Evolutionary conservation across 495 filamentous ascomycete species (phyloP).

Genomic region (Cladorrhinum samala): DNA sequence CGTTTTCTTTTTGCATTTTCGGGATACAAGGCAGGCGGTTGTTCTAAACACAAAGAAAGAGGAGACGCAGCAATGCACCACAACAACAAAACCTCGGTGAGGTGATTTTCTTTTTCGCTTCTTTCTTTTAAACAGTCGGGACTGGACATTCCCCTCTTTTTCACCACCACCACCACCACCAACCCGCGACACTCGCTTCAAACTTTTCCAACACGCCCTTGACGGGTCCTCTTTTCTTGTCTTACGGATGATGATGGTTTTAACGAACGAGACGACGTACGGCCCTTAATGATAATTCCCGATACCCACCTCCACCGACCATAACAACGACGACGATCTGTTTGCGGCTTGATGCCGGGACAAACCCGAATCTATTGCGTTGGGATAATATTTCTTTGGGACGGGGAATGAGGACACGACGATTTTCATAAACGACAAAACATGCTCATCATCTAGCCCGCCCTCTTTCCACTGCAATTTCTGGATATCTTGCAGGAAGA

Average conservation of each 20-base stretch:
- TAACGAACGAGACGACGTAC: constrained; percentile 8
- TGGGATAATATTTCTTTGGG: constrained; percentile 1
- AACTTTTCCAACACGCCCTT: not conserved
- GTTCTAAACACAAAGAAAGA: constrained; percentile 32
- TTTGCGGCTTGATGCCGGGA: too few species aligned
- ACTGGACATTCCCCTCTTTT: constrained; percentile 7
- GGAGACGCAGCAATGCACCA: constrained; percentile 49
- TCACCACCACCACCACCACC: not conserved
- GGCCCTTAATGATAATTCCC: constrained; percentile 36
- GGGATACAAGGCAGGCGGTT: constrained; percentile 32
- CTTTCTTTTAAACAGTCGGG: constrained; percentile 9
- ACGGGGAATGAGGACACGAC: constrained; percentile 20
- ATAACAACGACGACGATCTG: constrained; percentile 19
- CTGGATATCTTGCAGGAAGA: constrained; percentile 8
- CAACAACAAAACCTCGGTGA: constrained; percentile 35
- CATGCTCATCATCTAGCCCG: constrained; percentile 27
- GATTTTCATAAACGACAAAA: constrained; percentile 11
- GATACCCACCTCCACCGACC: constrained; percentile 22
- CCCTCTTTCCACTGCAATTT: too few species aligned
- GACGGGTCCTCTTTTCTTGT: constrained; percentile 29
- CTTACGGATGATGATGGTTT: constrained; percentile 37
- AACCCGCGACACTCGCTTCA: not conserved
- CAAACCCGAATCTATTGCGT: constrained; percentile 11
- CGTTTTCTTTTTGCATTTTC: constrained; percentile 43
- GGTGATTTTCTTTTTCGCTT: constrained; percentile 15